A percentile compares a stretch with the other conserved stretches of the same genome.
Evolutionary conservation across 345 rosid species (phyloP).

Genomic region (Eutrema japonicum): DNA sequence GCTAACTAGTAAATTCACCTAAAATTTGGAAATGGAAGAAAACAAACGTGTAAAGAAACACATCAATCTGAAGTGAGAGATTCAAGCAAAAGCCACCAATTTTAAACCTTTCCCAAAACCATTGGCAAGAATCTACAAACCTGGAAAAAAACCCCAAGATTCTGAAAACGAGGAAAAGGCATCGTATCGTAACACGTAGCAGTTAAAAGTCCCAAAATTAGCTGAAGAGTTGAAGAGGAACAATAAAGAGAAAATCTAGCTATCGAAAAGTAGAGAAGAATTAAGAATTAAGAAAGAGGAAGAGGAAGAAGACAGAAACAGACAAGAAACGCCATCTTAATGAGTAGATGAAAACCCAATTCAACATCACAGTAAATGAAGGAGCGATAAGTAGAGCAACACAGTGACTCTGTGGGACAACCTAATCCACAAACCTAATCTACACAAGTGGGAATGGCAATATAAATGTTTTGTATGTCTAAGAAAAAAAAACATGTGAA

Average conservation of each 20-base stretch:
- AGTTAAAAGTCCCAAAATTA: slow-evolving; percentile 18
- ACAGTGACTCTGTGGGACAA: slow-evolving; percentile 33
- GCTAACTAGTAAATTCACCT: slow-evolving; percentile 3
- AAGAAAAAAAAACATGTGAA: slow-evolving; percentile 17
- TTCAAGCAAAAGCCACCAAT: slow-evolving; percentile 26
- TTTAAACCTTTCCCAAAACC: slow-evolving; percentile 1
- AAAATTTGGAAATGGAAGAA: slow-evolving; percentile 8
- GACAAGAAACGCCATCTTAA: slow-evolving; percentile 17
- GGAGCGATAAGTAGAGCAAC: slow-evolving; percentile 13
- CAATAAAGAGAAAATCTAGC: slow-evolving; percentile 18
- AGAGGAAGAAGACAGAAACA: slow-evolving; percentile 22
- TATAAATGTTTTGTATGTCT: slow-evolving; percentile 11
- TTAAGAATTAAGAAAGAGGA: slow-evolving; percentile 17
- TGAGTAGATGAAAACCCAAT: slow-evolving; percentile 26
- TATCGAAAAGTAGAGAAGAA: slow-evolving; percentile 15
- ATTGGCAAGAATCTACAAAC: slow-evolving; percentile 41
- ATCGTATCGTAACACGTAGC: slow-evolving; percentile 3
- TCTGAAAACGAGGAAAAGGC: slow-evolving; percentile 41
- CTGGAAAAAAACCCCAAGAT: slow-evolving; percentile 38
- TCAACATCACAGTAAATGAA: slow-evolving; percentile 27
- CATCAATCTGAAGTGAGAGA: slow-evolving; percentile 10
- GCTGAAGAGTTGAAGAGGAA: slow-evolving; percentile 28
- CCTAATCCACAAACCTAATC: slow-evolving; percentile 33
- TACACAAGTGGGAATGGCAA: slow-evolving; percentile 28
- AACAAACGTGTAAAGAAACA: not conserved